Evolutionary conservation across 2,329 filamentous ascomycete genomes (phyloP).

Genomic region (Calycina herbarum): DNA sequence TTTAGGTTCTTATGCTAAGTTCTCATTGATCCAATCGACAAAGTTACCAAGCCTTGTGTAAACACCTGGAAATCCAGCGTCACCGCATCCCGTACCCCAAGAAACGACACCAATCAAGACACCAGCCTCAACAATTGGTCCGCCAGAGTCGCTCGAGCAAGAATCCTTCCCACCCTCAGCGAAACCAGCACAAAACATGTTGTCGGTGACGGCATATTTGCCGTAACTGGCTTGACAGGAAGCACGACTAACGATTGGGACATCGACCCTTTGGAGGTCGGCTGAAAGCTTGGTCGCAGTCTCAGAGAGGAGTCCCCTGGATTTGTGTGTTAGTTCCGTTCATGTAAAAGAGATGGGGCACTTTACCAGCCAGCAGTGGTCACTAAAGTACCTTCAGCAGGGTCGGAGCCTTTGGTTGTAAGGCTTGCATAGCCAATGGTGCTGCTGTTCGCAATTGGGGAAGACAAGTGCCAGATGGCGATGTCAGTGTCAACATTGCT

Average conservation of each 20-base stretch:
- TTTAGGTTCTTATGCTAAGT: too few relatives aligned
- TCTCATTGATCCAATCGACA: too few relatives aligned
- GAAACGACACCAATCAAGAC: conserved; percentile 25
- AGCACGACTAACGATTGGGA: conserved; percentile 24
- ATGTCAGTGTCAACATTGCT: conserved; percentile 18
- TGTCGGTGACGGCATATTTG: conserved; percentile 19
- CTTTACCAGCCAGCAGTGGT: conserved; percentile 18
- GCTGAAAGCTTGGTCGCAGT: conserved; percentile 15
- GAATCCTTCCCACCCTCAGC: conserved; percentile 27
- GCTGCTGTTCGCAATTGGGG: conserved; percentile 16
- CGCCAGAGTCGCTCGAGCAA: conserved; percentile 28
- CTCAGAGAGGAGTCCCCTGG: conserved; percentile 12
- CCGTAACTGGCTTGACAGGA: conserved; percentile 22
- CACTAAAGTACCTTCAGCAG: conserved; percentile 12
- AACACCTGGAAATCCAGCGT: too few relatives aligned
- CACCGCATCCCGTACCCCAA: conserved; percentile 25
- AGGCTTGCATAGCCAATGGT: conserved; percentile 26
- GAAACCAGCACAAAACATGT: conserved; percentile 27
- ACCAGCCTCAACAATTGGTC: conserved; percentile 26
- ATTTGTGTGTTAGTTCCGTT: neutral
- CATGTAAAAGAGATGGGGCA: too few relatives aligned
- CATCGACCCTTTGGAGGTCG: conserved; percentile 23
- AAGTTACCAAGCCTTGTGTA: too few relatives aligned
- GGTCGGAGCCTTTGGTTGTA: conserved; percentile 22
- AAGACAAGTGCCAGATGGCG: conserved; percentile 26